Conservation (phyloP, 371 early-diverging fungal genomes). For the Chytridium lagenaria region DNA sequence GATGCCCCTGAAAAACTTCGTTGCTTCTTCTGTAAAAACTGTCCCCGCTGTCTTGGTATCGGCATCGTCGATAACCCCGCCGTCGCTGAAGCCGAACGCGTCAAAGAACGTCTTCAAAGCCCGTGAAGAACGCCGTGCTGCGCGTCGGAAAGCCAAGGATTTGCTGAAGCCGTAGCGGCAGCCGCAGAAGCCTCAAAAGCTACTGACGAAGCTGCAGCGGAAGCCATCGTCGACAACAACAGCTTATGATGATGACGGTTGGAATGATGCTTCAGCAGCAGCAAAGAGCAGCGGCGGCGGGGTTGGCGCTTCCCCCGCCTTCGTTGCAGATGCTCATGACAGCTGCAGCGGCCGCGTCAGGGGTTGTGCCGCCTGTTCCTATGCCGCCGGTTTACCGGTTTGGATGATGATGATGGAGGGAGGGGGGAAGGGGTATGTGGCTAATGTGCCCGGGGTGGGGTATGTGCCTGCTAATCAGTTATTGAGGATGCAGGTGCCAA, state of each 20-base stretch:
- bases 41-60: slow-evolving; percentile 34
- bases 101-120: neutral
- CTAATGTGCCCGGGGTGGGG: slow-evolving; percentile 30
- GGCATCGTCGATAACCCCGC: slow-evolving; percentile 34
- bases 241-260: slow-evolving; percentile 5
- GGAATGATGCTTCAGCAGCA: slow-evolving; percentile 17
- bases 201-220: neutral
- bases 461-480: slow-evolving; percentile 36
- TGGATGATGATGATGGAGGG: slow-evolving; percentile 17
- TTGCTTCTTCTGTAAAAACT: slow-evolving; percentile 52
- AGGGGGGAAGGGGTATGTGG: slow-evolving; percentile 20
- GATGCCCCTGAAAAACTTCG: slow-evolving; percentile 46
- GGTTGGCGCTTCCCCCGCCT: slow-evolving; percentile 4
- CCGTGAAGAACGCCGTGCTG: neutral
- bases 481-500: slow-evolving; percentile 28
- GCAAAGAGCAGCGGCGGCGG: neutral
- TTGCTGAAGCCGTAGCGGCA: slow-evolving; percentile 6
- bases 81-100: neutral
- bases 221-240: slow-evolving; percentile 10
- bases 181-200: neutral
- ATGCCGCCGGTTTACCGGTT: slow-evolving; percentile 25
- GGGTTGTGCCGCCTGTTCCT: slow-evolving; percentile 26
- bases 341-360: slow-evolving; percentile 12
- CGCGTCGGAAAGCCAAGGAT: neutral
- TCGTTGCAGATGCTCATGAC: slow-evolving; percentile 15